Evolutionary conservation across 2,329 filamentous ascomycete species (phyloP), one percentile per base, ranked within the genome.

Genomic region (Sporothrix dimorphospora): DNA sequence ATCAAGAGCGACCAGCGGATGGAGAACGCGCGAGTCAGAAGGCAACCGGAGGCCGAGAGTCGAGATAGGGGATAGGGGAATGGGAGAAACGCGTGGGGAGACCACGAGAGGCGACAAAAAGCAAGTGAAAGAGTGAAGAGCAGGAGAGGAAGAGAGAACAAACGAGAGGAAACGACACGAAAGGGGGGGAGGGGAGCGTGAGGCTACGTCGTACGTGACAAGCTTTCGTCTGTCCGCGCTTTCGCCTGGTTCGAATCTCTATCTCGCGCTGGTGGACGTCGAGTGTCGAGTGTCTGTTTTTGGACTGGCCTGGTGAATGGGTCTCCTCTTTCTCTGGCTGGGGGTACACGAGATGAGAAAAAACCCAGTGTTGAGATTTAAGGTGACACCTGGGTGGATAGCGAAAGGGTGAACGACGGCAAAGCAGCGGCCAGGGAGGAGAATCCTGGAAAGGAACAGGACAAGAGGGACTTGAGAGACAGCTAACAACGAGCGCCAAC

Each of bases 171-270:
- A 63, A 16, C 57, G n/a, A 24, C 57, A 63, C 34, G 42, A 69
- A n/a, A 51, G 49, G 42, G 14, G 14, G 45, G 38, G 55, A 12
- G 67, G 16, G 16, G 27, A 38, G 69, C 16, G n/a, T 19, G 21
- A 63, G 67, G 49, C 40, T 42, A 53, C 49, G 66, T 69, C 63
- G 63, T 67, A 65, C 61, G 61, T 65, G 63, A 67, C 42, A 67
- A 67, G 45, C 65, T 67, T 45, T 66, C 40, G 42, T 49, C 21
- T 66, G 34, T 63, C 34, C 57, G 38, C n/a, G 61, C 24, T 27
- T 12, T 51, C 65, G 24, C 45, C 16, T 66, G 40, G 40, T 38
- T 27, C 65, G 21, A 49, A 67, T 67, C 45, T 51, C 45, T 67
- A 34, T 67, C 61, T 65, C 61, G 40, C 24, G 40, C 45, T 45